Evolutionary conservation across 148 eudicot genomes (phyloP), one percentile per base, ranked within the genome.

Genomic region (Beta vulgaris): DNA sequence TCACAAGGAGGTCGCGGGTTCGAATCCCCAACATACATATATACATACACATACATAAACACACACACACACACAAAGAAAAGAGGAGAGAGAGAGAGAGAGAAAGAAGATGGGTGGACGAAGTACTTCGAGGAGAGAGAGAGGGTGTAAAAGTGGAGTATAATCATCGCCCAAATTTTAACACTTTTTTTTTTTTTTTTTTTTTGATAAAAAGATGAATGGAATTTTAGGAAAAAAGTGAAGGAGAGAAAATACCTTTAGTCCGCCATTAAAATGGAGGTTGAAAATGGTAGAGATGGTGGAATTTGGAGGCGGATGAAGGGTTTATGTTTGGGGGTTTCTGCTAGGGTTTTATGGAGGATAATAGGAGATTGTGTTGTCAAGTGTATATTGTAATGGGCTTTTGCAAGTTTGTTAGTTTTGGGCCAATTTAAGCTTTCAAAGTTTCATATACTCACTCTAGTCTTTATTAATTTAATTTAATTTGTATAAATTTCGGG

Each of bases 101-200:
- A 40, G 39, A 1, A 19, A 39, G 37, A 16, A 15, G 25, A 35
- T 35, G 40, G 54, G 19, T 6, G n/a, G 25, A 11, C 40, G 12
- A n/a, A n/a, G n/a, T n/a, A n/a, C n/a, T n/a, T n/a, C 1, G 44
- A 23, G 28, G 64, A 34, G 16, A 10, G 64, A 67, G 78, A 76
- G 78, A 76, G 78, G 73, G 78, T 74, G 26, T 23, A 7, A 43
- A 35, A 6, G 8, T 7, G 3, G 4, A 57, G 44, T 71, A 4
- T 48, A 60, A 71, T 70, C 80, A 70, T 77, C 40, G 75, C 75
- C 70, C 70, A 15, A n/a, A n/a, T n/a, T n/a, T n/a, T n/a, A n/a
- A n/a, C n/a, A n/a, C n/a, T n/a, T 39, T 67, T 44, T 23, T 43
- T 25, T 29, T 53, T 65, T 42, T 55, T 7, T 2, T 3, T 28